A percentile compares a stretch with the other conserved stretches of the same genome.
phyloP scores from a whole-genome alignment of 1,139 yeast species.

The Suhomyces taliae region DNA sequence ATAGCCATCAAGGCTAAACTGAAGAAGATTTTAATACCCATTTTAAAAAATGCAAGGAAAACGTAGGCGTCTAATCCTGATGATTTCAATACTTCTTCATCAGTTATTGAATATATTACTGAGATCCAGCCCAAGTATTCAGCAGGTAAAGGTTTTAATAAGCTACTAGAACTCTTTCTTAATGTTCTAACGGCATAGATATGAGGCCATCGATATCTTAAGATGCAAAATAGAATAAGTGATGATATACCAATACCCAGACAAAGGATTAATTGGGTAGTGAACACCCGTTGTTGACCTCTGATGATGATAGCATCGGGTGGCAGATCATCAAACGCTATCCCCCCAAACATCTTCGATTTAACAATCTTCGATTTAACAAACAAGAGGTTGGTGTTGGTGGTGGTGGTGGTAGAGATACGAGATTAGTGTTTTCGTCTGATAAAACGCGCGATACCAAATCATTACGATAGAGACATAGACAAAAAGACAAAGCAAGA shows the following conservation, averaged over 20 bases:
- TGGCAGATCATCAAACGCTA: slow-evolving; percentile 19
- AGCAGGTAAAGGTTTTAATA: slow-evolving; percentile 37
- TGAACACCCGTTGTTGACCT: slow-evolving; percentile 48
- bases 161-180: slow-evolving; percentile 28
- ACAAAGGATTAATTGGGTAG: slow-evolving; percentile 43
- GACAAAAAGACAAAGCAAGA: no score
- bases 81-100: slow-evolving; percentile 42
- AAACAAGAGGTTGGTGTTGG: no score
- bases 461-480: no score
- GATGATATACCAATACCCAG: slow-evolving; percentile 36
- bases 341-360: background rate
- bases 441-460: no score
- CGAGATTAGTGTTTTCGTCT: background rate
- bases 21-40: slow-evolving; percentile 44
- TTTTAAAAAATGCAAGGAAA: slow-evolving; percentile 43
- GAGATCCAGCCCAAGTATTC: slow-evolving; percentile 44
- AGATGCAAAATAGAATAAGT: slow-evolving; percentile 40
- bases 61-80: slow-evolving; percentile 51
- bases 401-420: background rate
- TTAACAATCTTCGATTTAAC: no score
- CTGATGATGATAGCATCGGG: slow-evolving; percentile 28
- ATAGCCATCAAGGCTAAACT: slow-evolving; percentile 39
- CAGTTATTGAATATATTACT: slow-evolving; percentile 36
- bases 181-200: slow-evolving; percentile 52
- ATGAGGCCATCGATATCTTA: slow-evolving; percentile 51